Evolutionary conservation across 257 asterid genomes (phyloP).

Genomic region (Thymus mandschuricus): DNA sequence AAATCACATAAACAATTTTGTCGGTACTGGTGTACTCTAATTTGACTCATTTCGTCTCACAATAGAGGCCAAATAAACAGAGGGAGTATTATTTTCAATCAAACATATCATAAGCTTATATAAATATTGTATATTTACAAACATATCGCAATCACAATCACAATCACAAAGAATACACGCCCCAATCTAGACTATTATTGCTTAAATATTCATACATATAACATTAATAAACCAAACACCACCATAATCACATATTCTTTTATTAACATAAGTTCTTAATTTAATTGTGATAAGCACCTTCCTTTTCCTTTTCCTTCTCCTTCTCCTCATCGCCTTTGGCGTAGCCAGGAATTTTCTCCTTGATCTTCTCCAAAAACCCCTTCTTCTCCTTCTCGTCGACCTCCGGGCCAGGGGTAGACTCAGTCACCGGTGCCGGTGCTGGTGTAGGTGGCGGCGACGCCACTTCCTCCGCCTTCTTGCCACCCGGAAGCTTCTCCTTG

Average conservation of each 20-base stretch:
- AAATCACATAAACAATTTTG: too few species aligned
- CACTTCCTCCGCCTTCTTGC: conserved; percentile 58
- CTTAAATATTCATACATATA: too few species aligned
- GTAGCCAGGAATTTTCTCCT: conserved; percentile 77
- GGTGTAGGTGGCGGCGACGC: conserved; percentile 35
- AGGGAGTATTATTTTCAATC: too few species aligned
- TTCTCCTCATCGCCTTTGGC: conserved; percentile 59
- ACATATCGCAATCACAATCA: not conserved
- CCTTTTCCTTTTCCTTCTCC: conserved; percentile 44
- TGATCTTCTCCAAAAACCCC: conserved; percentile 75
- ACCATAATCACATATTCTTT: not conserved
- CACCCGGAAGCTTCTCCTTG: conserved; percentile 76
- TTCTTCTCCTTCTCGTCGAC: conserved; percentile 57
- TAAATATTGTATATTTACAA: too few species aligned
- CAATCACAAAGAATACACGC: not conserved
- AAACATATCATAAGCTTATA: too few species aligned
- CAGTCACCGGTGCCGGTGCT: conserved; percentile 12
- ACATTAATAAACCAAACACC: not conserved
- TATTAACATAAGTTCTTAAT: not conserved
- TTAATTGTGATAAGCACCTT: not conserved
- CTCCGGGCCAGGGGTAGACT: conserved; percentile 28
- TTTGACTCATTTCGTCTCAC: too few species aligned
- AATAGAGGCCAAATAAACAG: too few species aligned
- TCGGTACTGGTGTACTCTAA: too few species aligned
- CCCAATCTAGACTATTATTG: not conserved